Evolutionary conservation across 1,139 yeast species (phyloP), one percentile per base, ranked within the genome.

Genomic region (Kodamaea alishanica): DNA sequence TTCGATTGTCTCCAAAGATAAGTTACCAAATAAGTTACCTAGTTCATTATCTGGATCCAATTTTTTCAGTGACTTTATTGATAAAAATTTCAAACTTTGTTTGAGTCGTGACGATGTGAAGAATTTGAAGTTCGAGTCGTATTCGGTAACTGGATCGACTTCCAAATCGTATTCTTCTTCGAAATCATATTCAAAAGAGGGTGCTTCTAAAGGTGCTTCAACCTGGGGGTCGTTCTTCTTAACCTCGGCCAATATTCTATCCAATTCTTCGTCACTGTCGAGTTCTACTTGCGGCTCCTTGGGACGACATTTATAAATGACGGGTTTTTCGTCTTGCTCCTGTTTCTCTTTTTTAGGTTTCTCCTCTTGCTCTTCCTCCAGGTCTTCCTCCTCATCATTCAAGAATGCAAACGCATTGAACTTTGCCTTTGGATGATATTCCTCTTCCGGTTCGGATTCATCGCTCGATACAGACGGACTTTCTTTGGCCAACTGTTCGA

Each of bases 31-130:
- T 34, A 88, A 62, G 43, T 73, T 70, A 39, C 78, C 75, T 55
- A 85, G 81, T 54, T 88, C 97, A 34, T 77, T 76, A 51, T 87
- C 95, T 2, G 95, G 86, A 55, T 88, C 95, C 33, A 88, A 67
- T 44, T 81, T 77, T 41, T 74, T 76, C 4, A 72, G 58, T 33
- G 77, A 68, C 2, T 54, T 56, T 6, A 81, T 57, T 8, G 71
- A 66, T 26, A 81, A 61, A 30, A 75, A 58, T 5, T 65, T 61
- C 29, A 68, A 44, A 25, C 70, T 63, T 37, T 55, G 55, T 39
- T 54, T 62, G 40, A 73, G 63, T 52, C 74, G 62, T 26, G 60
- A 51, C 11, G 70, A 50, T 23, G 84, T 67, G 58, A 78, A 68
- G 51, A 67, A 55, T 46, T 72, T 58, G 50, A 69, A 73, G 44